These are phyloP conservation scores for Spergularia marina DNA, from an alignment of 148 eudicot species.

Conservation along the genomic window DNA sequence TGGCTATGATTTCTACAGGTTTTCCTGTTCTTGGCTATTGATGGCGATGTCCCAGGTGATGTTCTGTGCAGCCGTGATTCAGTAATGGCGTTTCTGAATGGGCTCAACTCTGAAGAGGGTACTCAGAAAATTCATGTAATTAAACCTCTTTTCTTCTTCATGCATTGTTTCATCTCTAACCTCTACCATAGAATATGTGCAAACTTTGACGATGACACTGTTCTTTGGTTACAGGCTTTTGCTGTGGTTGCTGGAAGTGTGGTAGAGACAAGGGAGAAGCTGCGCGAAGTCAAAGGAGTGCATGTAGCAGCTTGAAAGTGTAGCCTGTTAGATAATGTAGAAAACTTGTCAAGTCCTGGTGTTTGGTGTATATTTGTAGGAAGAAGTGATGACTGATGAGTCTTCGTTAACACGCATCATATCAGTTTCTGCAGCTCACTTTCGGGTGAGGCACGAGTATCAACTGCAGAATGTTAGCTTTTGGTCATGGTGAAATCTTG, in stretches of 20 bases:
- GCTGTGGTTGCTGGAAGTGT: conserved; percentile 9
- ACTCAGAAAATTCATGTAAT: background rate
- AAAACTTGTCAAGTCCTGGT: no score
- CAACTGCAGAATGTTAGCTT: no score
- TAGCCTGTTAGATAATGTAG: no score
- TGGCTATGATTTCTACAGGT: background rate
- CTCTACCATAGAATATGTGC: background rate
- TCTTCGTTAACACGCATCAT: no score
- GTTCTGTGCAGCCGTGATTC: conserved; percentile 16
- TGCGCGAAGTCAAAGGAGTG: background rate
- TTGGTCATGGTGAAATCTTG: no score
- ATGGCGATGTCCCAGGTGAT: conserved; percentile 3
- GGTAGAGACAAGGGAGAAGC: background rate
- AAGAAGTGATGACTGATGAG: no score
- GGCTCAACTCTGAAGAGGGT: conserved; percentile 18
- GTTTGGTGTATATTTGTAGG: no score
- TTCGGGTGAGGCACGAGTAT: no score
- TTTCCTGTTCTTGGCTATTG: conserved; percentile 14
- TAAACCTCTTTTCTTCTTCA: no score
- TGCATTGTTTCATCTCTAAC: no score
- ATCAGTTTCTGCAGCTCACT: no score
- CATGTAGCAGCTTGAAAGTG: background rate
- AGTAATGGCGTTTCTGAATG: conserved; percentile 9
- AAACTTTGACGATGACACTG: no score
- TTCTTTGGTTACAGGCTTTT: background rate